phyloP scores from a whole-genome alignment of 148 eudicot genomes.

The Rhododendron williamsianum region DNA sequence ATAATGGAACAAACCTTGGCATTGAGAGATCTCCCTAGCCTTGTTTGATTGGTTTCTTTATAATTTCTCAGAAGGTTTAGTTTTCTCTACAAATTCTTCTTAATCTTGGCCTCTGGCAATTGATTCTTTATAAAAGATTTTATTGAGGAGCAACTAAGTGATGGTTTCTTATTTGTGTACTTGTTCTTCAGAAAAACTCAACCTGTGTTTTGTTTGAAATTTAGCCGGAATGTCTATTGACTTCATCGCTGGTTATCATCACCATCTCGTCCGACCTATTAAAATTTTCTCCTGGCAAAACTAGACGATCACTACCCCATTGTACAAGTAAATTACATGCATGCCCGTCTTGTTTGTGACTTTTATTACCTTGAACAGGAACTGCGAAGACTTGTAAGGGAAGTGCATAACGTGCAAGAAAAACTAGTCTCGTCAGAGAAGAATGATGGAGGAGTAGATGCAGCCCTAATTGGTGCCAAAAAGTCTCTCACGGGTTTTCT shows the following conservation, averaged over 20 bases:
- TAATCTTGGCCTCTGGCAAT: background rate
- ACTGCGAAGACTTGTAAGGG: background rate
- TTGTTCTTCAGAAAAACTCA: background rate
- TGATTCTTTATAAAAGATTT: background rate
- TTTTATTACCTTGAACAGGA: background rate
- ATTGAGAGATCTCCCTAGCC: background rate
- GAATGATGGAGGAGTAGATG: background rate
- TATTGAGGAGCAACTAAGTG: background rate
- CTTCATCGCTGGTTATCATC: background rate
- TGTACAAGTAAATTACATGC: background rate
- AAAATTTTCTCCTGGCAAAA: background rate
- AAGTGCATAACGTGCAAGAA: background rate
- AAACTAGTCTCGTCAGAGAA: background rate
- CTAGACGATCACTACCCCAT: background rate
- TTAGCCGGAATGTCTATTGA: background rate
- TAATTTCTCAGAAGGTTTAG: background rate
- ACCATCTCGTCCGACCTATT: background rate
- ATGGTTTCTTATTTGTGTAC: background rate
- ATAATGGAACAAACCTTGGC: too few species aligned
- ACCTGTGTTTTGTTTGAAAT: background rate
- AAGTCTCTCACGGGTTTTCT: background rate
- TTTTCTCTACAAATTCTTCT: background rate
- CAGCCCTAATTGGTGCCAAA: background rate
- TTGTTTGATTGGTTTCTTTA: background rate
- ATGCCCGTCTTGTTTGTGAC: background rate